Conservation (phyloP, 345 rosid genomes). For the Psidium guajava region DNA sequence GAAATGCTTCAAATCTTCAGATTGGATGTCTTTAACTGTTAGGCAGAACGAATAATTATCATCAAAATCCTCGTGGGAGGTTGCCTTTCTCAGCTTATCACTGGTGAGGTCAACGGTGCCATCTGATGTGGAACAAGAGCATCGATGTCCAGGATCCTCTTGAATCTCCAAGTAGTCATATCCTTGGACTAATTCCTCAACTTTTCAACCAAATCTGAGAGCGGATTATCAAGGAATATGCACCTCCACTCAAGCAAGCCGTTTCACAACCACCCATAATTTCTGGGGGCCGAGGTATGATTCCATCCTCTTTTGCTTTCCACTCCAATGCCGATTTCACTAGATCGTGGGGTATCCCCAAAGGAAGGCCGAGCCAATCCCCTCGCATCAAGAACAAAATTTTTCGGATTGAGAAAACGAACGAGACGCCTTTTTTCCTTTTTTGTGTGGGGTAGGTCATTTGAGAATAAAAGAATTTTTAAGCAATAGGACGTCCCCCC, state of each 20-base stretch:
- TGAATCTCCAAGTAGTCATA: neutral
- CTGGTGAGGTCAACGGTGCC: slow-evolving; percentile 15
- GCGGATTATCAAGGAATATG: slow-evolving; percentile 19
- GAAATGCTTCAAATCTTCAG: slow-evolving; percentile 48
- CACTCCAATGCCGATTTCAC: slow-evolving; percentile 13
- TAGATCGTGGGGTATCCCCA: too few relatives aligned
- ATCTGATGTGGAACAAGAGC: slow-evolving; percentile 33
- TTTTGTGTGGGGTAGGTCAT: too few relatives aligned
- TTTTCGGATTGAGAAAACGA: too few relatives aligned
- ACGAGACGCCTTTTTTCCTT: too few relatives aligned
- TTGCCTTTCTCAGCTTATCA: slow-evolving; percentile 32
- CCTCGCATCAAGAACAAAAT: too few relatives aligned
- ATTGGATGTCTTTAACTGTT: slow-evolving; percentile 19
- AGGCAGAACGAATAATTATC: slow-evolving; percentile 66
- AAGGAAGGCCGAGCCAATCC: too few relatives aligned
- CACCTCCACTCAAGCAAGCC: slow-evolving; percentile 27
- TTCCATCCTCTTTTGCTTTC: slow-evolving; percentile 43
- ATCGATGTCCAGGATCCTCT: slow-evolving; percentile 4
- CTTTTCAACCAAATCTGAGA: slow-evolving; percentile 31
- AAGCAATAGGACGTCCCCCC: too few relatives aligned
- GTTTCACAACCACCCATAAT: slow-evolving; percentile 35
- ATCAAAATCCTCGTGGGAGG: slow-evolving; percentile 32
- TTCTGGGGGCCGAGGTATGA: slow-evolving; percentile 37
- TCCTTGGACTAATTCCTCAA: slow-evolving; percentile 13
- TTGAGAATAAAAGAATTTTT: too few relatives aligned